These are phyloP conservation scores for Sphenostylis stenocarpa DNA, from an alignment of 306 rosid species.

Conservation along the genomic window DNA sequence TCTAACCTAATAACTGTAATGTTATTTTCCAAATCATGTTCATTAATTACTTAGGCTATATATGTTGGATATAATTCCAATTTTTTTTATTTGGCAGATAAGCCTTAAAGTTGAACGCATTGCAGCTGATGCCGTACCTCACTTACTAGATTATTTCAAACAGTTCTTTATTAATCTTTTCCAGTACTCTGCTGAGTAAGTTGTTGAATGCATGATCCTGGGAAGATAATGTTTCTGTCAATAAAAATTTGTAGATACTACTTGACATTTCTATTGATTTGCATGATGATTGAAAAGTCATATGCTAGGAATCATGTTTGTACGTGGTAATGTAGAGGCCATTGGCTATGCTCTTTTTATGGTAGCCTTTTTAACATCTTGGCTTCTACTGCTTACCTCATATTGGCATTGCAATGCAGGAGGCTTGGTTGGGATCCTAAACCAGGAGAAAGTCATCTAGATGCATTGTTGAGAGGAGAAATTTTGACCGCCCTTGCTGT, in stretches of 20 bases:
- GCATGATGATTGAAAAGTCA: neutral
- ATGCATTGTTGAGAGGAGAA: slow-evolving; percentile 96
- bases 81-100: slow-evolving; percentile 51
- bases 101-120: slow-evolving; percentile 54
- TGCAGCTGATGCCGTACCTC: slow-evolving; percentile 83
- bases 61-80: slow-evolving; percentile 33
- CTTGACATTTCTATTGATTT: slow-evolving; percentile 8
- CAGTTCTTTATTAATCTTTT: slow-evolving; percentile 64
- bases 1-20: slow-evolving; percentile 80
- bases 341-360: neutral
- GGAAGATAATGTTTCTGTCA: neutral
- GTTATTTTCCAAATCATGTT: slow-evolving; percentile 31
- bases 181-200: slow-evolving; percentile 85
- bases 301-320: slow-evolving; percentile 11
- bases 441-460: slow-evolving; percentile 55
- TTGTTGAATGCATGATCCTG: slow-evolving; percentile 9
- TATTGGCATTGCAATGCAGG: slow-evolving; percentile 49
- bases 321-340: slow-evolving; percentile 3
- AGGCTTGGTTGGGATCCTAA: slow-evolving; percentile 96
- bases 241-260: neutral
- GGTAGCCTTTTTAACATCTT: slow-evolving; percentile 28
- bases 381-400: neutral
- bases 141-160: slow-evolving; percentile 50
- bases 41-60: slow-evolving; percentile 16
- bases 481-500: slow-evolving; percentile 74